These are phyloP conservation scores for Ustilago lituana DNA, from an alignment of 1,284 basidiomycete species.

Conservation along the genomic window DNA sequence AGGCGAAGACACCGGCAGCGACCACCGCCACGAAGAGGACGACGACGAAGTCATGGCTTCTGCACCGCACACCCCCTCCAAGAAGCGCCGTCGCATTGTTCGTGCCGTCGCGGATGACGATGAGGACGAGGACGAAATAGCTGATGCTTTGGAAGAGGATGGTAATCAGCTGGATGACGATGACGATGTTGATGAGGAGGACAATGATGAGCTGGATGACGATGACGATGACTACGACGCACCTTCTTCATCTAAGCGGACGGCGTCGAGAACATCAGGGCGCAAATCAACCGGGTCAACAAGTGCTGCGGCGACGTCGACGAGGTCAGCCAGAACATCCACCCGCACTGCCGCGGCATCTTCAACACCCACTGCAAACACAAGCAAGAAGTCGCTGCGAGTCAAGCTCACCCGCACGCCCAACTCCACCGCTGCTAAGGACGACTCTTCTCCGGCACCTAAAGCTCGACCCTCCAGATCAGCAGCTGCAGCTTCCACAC, in stretches of 20 bases:
- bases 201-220: constrained; percentile 55
- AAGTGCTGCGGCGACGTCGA: constrained; percentile 5
- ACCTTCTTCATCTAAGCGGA: constrained; percentile 18
- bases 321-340: constrained; percentile 22
- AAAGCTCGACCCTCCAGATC: constrained; percentile 7
- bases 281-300: constrained; percentile 1
- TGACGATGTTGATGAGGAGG: constrained; percentile 53
- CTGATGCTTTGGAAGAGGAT: constrained; percentile 29
- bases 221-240: constrained; percentile 60
- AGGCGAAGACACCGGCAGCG: constrained; percentile 18
- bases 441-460: constrained; percentile 8
- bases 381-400: constrained; percentile 31
- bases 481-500: constrained; percentile 2
- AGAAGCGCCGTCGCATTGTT: constrained; percentile 25
- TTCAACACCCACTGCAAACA: constrained; percentile 12
- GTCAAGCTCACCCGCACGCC: constrained; percentile 45
- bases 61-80: constrained; percentile 30
- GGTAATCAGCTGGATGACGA: constrained; percentile 40
- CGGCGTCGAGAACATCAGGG: neutral
- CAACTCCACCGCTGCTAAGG: constrained; percentile 9
- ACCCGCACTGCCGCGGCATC: constrained; percentile 8
- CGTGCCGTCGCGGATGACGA: constrained; percentile 23
- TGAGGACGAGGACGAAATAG: constrained; percentile 33
- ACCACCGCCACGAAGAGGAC: constrained; percentile 9
- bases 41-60: constrained; percentile 25